Evolutionary conservation across 129 eudicot species (phyloP).

Genomic region (Deinandra increscens): DNA sequence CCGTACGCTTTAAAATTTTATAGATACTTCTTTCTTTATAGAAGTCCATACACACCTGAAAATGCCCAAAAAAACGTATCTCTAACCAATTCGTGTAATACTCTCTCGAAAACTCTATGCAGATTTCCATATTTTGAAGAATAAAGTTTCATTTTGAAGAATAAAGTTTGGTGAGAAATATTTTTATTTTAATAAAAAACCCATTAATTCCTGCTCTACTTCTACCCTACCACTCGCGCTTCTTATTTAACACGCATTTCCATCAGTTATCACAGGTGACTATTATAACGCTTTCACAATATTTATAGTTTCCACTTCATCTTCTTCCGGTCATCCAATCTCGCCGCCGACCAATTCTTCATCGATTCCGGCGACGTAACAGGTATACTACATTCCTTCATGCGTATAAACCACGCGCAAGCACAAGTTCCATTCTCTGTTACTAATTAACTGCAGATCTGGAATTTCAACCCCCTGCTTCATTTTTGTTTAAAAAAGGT

Average conservation of each 20-base stretch:
- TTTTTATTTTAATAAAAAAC: not conserved
- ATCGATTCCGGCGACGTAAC: conserved; percentile 8
- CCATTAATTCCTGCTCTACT: not conserved
- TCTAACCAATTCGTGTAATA: too few species aligned
- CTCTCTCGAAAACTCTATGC: too few species aligned
- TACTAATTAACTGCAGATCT: not conserved
- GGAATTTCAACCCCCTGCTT: not conserved
- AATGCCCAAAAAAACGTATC: too few species aligned
- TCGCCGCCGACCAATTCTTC: conserved; percentile 15
- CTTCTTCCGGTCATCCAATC: not conserved
- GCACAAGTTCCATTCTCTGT: not conserved
- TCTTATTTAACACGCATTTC: conserved; percentile 16
- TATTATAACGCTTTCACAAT: not conserved
- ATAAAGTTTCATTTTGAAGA: too few species aligned
- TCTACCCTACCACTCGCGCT: not conserved
- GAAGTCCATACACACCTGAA: too few species aligned
- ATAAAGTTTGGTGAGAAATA: too few species aligned
- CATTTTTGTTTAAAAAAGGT: not conserved
- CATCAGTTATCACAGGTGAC: conserved; percentile 1
- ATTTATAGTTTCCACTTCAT: not conserved
- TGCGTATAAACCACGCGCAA: not conserved
- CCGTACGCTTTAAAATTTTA: too few species aligned
- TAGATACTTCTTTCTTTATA: too few species aligned
- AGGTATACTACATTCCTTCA: not conserved
- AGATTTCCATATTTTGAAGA: too few species aligned